Percentiles rank a stretch among this genome's conserved stretches.
Conservation (phyloP, 2,329 filamentous ascomycete genomes). For the Botrytis cinerea region DNA sequence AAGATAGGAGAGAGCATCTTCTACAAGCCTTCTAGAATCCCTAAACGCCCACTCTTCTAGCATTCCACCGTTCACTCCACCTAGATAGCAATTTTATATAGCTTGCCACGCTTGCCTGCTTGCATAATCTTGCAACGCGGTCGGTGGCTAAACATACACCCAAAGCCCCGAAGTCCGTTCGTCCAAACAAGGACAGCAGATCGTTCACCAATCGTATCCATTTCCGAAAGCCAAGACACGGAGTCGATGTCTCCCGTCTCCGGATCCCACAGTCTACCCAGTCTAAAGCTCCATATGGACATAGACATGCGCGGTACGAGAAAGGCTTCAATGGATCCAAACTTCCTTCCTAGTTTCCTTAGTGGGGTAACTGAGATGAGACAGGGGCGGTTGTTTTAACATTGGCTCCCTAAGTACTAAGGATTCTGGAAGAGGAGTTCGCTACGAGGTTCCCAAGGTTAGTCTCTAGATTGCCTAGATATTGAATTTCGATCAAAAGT, state of each 20-base stretch:
- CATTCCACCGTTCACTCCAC: not conserved
- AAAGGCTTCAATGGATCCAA: not conserved
- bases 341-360: not conserved
- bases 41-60: not conserved
- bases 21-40: not conserved
- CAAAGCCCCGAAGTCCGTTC: no score
- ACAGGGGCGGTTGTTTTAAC: not conserved
- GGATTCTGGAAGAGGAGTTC: slow-evolving; percentile 7
- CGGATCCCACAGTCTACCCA: not conserved
- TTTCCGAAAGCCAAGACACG: not conserved
- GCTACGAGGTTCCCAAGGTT: not conserved
- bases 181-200: not conserved
- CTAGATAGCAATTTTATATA: not conserved
- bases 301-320: not conserved
- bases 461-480: not conserved
- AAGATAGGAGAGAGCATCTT: not conserved
- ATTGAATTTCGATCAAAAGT: not conserved
- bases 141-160: not conserved
- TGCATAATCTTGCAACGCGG: not conserved
- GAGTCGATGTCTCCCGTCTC: not conserved
- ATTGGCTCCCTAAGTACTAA: not conserved
- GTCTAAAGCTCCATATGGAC: not conserved
- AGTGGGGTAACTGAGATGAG: slow-evolving; percentile 1
- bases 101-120: not conserved
- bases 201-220: not conserved